Evolutionary conservation across 768 basidiomycete genomes (phyloP).

Genomic region (Tulasnella calospora): DNA sequence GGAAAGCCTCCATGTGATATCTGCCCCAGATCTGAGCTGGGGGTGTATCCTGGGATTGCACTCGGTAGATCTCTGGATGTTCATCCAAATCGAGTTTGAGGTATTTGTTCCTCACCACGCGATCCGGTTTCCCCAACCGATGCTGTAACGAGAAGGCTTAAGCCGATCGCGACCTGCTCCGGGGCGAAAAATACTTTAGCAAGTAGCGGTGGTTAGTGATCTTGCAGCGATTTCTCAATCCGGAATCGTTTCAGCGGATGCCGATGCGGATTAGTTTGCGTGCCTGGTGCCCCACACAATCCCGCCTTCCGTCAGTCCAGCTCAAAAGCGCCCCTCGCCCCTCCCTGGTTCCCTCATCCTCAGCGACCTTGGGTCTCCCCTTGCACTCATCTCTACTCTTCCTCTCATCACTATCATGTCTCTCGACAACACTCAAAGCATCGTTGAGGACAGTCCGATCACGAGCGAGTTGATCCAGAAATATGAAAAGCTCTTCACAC

Average conservation of each 20-base stretch:
- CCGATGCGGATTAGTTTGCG: neutral
- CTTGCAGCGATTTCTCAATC: neutral
- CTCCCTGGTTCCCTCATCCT: neutral
- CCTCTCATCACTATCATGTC: neutral
- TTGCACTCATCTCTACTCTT: neutral
- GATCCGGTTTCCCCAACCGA: neutral
- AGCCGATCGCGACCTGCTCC: neutral
- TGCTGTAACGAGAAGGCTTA: neutral
- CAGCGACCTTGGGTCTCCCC: neutral
- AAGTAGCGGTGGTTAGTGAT: neutral
- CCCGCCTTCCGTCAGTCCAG: neutral
- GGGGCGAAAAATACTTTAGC: neutral
- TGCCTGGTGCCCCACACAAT: neutral
- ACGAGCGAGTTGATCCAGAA: slow-evolving; percentile 53
- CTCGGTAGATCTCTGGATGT: neutral
- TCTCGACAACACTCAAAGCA: neutral
- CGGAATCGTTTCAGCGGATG: neutral
- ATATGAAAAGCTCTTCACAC: slow-evolving; percentile 81
- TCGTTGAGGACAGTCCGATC: neutral
- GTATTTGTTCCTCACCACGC: neutral
- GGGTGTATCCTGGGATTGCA: neutral
- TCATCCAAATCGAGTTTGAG: neutral
- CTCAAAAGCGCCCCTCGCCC: neutral
- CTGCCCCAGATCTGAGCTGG: neutral
- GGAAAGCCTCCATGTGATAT: neutral